These are phyloP conservation scores for Leonotis leonurus DNA, from an alignment of 257 asterid genomes.

Conservation along the genomic window DNA sequence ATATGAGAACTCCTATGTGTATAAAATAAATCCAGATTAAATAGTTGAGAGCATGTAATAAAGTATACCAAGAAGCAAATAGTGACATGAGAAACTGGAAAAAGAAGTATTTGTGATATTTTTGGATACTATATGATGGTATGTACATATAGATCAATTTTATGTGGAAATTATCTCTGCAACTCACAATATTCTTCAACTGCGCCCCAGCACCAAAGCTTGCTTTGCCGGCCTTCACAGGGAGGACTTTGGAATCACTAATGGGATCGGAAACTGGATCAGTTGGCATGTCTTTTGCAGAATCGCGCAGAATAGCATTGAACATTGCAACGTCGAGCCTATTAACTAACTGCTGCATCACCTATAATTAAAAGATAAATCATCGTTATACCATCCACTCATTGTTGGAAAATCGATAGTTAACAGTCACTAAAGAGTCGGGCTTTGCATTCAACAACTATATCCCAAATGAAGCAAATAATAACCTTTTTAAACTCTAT, in stretches of 20 bases:
- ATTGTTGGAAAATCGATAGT: not conserved
- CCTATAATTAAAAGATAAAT: constrained; percentile 31
- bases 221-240: constrained; percentile 71
- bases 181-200: constrained; percentile 82
- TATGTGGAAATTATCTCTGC: not conserved
- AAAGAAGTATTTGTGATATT: not conserved
- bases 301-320: constrained; percentile 89
- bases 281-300: constrained; percentile 76
- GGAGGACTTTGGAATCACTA: constrained; percentile 69
- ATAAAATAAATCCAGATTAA: too few relatives aligned
- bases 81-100: not conserved
- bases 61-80: not conserved
- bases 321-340: constrained; percentile 92
- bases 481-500: not conserved
- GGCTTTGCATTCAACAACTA: too few relatives aligned
- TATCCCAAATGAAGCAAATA: not conserved
- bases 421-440: too few relatives aligned
- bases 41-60: not conserved
- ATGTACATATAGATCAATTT: too few relatives aligned
- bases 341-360: constrained; percentile 85
- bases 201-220: constrained; percentile 91
- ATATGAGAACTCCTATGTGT: too few relatives aligned
- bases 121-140: not conserved
- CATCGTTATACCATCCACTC: not conserved
- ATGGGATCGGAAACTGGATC: constrained; percentile 97